A percentile compares a stretch with the other conserved stretches of the same genome.
These are phyloP conservation scores for Starmerella sirachaensis DNA, from an alignment of 805 yeast species.

Conservation along the genomic window DNA sequence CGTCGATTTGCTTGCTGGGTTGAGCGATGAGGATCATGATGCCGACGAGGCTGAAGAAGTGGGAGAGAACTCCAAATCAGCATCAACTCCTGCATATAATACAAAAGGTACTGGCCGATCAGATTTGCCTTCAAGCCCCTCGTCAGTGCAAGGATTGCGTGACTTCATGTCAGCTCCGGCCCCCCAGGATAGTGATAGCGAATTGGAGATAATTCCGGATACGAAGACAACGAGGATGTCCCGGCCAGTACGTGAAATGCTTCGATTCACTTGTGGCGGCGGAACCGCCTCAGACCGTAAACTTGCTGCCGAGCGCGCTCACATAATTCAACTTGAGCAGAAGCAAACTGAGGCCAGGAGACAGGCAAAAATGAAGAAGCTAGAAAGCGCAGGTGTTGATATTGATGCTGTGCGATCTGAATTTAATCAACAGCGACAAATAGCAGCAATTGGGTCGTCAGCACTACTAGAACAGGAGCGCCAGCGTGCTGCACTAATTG, in stretches of 20 bases:
- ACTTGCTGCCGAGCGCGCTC: slow-evolving; percentile 6
- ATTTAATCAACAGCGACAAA: slow-evolving; percentile 2
- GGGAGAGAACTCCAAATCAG: not conserved
- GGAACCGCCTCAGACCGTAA: slow-evolving; percentile 8
- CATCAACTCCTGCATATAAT: slow-evolving; percentile 1
- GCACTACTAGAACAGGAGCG: slow-evolving; percentile 17
- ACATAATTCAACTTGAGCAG: slow-evolving; percentile 11
- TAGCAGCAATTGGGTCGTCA: slow-evolving; percentile 12
- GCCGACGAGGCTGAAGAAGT: slow-evolving; percentile 1
- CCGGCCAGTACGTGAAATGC: slow-evolving; percentile 15
- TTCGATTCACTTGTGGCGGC: slow-evolving; percentile 9
- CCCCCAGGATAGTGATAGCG: slow-evolving; percentile 14
- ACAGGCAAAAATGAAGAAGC: slow-evolving; percentile 3
- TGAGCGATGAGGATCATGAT: too few species aligned
- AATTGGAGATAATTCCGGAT: slow-evolving; percentile 21
- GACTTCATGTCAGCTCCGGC: slow-evolving; percentile 11
- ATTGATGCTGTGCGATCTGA: slow-evolving; percentile 8
- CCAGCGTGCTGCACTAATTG: slow-evolving; percentile 12
- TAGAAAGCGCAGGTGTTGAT: slow-evolving; percentile 17
- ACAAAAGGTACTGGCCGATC: not conserved
- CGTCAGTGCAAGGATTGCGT: slow-evolving; percentile 13
- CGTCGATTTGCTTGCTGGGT: slow-evolving; percentile 14
- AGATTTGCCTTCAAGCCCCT: slow-evolving; percentile 18
- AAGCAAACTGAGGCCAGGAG: slow-evolving; percentile 12
- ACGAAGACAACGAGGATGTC: slow-evolving; percentile 14